Percentiles rank a stretch among this genome's conserved stretches.
Evolutionary conservation across 257 asterid genomes (phyloP).

Genomic region (Solanum acaule): DNA sequence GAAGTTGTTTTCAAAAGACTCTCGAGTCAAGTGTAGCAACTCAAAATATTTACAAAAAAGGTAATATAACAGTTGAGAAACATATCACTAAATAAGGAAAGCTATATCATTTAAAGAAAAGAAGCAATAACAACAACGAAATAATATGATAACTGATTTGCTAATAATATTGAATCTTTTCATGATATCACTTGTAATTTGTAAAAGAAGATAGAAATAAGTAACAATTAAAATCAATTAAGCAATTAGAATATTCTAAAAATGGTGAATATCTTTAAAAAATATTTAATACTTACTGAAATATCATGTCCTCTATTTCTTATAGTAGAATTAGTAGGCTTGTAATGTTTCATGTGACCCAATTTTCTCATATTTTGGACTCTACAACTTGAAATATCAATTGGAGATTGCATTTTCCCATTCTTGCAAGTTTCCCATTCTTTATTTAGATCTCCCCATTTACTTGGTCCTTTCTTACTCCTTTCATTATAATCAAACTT

Average conservation of each 20-base stretch:
- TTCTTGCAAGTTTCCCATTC: constrained; percentile 59
- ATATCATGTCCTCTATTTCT: constrained; percentile 66
- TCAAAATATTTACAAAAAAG: not conserved
- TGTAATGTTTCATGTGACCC: constrained; percentile 19
- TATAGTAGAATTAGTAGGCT: constrained; percentile 30
- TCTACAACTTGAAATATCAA: constrained; percentile 40
- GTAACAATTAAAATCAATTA: not conserved
- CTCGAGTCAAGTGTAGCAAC: not conserved
- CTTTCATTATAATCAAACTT: constrained; percentile 37
- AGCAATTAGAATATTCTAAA: not conserved
- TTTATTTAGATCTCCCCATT: constrained; percentile 51
- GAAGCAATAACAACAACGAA: not conserved
- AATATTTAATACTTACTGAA: constrained; percentile 12
- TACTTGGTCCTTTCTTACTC: constrained; percentile 45
- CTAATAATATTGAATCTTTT: not conserved
- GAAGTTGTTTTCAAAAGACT: not conserved
- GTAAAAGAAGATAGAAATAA: not conserved
- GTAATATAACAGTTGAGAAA: not conserved
- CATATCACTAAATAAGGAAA: not conserved
- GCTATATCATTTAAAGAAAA: not conserved
- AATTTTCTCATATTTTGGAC: constrained; percentile 12
- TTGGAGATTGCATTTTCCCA: constrained; percentile 62
- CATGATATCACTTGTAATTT: not conserved
- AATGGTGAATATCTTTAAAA: not conserved
- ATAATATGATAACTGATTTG: not conserved